A percentile compares a stretch with the other conserved stretches of the same genome.
These are phyloP conservation scores for Tricholoma matsutake DNA, from an alignment of 768 basidiomycete species.

Conservation along the genomic window DNA sequence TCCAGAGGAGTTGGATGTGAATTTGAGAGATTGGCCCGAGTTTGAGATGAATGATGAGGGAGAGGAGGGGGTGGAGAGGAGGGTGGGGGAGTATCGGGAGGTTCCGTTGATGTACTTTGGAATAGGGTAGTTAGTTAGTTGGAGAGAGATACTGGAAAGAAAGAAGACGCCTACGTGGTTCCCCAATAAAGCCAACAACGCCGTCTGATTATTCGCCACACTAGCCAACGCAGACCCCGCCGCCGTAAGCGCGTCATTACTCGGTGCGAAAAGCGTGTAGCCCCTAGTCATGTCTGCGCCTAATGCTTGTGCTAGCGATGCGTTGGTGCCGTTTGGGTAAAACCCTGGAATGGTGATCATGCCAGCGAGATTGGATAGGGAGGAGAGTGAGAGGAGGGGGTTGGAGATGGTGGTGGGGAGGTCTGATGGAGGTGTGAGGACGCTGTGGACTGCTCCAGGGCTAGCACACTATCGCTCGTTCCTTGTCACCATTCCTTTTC, in stretches of 20 bases:
- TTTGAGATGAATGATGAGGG: conserved; percentile 39
- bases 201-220: conserved; percentile 42
- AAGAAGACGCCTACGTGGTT: conserved; percentile 56
- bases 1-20: conserved; percentile 55
- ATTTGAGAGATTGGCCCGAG: conserved; percentile 51
- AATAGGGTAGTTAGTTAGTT: no score
- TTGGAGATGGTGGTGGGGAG: conserved; percentile 37
- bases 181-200: conserved; percentile 40
- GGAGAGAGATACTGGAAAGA: neutral
- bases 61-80: no score
- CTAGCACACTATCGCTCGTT: no score
- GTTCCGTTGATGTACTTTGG: conserved; percentile 74
- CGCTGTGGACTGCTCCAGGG: no score
- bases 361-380: conserved; percentile 31
- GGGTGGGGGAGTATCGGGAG: conserved; percentile 56
- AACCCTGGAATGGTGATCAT: conserved; percentile 21
- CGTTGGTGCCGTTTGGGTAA: conserved; percentile 28
- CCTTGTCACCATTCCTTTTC: no score
- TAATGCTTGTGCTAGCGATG: conserved; percentile 34
- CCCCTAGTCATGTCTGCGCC: conserved; percentile 38
- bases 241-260: conserved; percentile 43
- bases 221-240: conserved; percentile 28
- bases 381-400: conserved; percentile 38
- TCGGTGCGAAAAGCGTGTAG: conserved; percentile 68
- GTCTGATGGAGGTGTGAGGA: conserved; percentile 52